Percentiles rank a stretch among this genome's conserved stretches.
Evolutionary conservation across 2,329 filamentous ascomycete genomes (phyloP).

Genomic region (Drechslerella coelobrocha): DNA sequence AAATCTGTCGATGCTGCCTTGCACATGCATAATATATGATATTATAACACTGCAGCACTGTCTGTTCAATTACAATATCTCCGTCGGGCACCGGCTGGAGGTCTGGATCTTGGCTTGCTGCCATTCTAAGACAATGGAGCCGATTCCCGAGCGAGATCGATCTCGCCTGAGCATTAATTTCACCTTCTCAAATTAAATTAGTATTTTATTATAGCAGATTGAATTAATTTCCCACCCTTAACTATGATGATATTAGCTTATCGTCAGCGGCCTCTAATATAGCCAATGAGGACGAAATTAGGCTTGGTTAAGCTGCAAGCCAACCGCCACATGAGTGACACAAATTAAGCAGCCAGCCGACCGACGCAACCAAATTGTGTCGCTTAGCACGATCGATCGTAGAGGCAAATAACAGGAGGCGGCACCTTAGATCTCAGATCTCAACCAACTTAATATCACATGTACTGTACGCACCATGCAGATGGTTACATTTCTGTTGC

Average conservation of each 20-base stretch:
- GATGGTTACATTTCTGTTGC: not conserved
- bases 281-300: not conserved
- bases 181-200: not conserved
- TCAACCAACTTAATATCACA: not conserved
- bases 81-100: not conserved
- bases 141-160: slow-evolving; percentile 27
- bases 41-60: not conserved
- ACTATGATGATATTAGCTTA: not conserved
- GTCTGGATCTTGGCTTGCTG: not conserved
- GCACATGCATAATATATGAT: not conserved
- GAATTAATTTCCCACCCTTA: not conserved
- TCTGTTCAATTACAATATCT: not conserved
- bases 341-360: not conserved
- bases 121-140: slow-evolving; percentile 11
- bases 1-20: not conserved
- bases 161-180: slow-evolving; percentile 12
- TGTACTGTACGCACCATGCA: not conserved
- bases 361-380: not conserved
- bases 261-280: too few relatives aligned
- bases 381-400: not conserved
- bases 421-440: not conserved
- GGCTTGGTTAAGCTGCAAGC: not conserved
- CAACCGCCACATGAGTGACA: not conserved
- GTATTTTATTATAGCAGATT: not conserved
- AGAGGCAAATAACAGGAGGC: not conserved